Base-by-base conservation (phyloP, 2,329 filamentous ascomycete species). In the Penicillium glabrum region DNA sequence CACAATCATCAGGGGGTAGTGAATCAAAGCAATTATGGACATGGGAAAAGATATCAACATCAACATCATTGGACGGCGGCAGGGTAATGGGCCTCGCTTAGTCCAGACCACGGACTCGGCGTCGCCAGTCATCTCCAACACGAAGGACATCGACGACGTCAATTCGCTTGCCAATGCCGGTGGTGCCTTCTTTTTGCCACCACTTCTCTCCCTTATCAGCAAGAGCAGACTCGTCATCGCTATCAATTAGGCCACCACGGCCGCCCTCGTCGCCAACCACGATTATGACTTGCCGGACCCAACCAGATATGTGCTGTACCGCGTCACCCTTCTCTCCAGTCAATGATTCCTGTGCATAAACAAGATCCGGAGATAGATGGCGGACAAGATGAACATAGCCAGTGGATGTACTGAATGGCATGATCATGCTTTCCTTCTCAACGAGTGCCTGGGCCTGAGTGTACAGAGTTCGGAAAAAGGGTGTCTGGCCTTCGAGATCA, bases 331-430 rank as follows among this genome's bases (percentile, higher is more conserved):
- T 83, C 2, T 85, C 79, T 7, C 93, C 93, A 45, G 89, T 85
- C 26, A 97, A 83, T 3, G 89, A 91, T 69, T 95, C 91, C 68
- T 96, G 90, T 11, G 97, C 82, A 70, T 98, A 98, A 33, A 97
- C 86, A 26, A 93, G 80, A 57, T 96, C 90, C 0, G 93, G 93
- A 37, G 88, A 85, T 7, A 98, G 80, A 71, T 96, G 91, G 51
- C 91, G 89, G 27, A 97, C 83, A 65, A 97, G 91, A 70, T 96
- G 90, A 4, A 91, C 84, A 70, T 95, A 90, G 46, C 93, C 93
- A 27, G 86, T 88, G n/a, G 84, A 78, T 0, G 91, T 90, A 11
- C 88, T 95, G 70, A 96, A 98, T 0, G 92, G 92, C 69, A 98
- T 83, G 56, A 97, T 89, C 83, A 92, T 92, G 44, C 85, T 87